Evolutionary conservation across 2,329 filamentous ascomycete species (phyloP), one percentile per base, ranked within the genome.

Genomic region (Didymella glomerata): DNA sequence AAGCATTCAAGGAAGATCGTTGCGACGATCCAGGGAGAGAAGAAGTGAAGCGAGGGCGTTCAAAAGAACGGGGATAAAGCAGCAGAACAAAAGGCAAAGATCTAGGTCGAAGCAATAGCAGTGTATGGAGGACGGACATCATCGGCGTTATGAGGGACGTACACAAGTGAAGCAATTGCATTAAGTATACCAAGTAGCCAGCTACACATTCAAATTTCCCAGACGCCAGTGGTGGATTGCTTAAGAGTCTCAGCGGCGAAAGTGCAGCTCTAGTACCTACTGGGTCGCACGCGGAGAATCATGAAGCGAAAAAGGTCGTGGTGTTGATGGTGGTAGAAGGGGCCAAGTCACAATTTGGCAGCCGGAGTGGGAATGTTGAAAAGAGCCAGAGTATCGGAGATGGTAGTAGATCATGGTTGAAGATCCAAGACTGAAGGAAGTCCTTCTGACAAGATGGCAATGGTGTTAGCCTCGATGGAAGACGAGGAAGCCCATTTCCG

Each of bases 11-110:
- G 95, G 71, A 90, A 88, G 75, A 86, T 98, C 13, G 89, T 99
- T 62, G 94, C 94, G 53, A 98, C 95, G 1, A 96, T 98, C 62
- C 93, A 98, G 78, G 95, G 94, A 42, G 91, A 97, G 81, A 88
- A 85, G 80, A 75, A 71, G 56, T 82, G 70, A 62, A 36, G n/a
- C 20, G 48, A 10, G 20, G 24, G 14, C 1, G 9, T 16, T n/a
- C 2, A 13, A 14, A 3, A 36, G 16, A 36, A 0, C 3, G 9
- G 5, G 6, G 7, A 28, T 24, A 27, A n/a, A 41, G 16, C 3
- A 6, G 5, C 13, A 14, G 22, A 8, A 16, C n/a, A 4, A 13
- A 27, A 4, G 24, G 38, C 25, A 8, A 57, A 30, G 22, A 42
- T 48, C 6, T 41, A 47, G 44, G n/a, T 4, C 4, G 11, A 24